These are phyloP conservation scores for Fraxinus platypoda DNA, from an alignment of 305 asterid genomes.

Conservation along the genomic window DNA sequence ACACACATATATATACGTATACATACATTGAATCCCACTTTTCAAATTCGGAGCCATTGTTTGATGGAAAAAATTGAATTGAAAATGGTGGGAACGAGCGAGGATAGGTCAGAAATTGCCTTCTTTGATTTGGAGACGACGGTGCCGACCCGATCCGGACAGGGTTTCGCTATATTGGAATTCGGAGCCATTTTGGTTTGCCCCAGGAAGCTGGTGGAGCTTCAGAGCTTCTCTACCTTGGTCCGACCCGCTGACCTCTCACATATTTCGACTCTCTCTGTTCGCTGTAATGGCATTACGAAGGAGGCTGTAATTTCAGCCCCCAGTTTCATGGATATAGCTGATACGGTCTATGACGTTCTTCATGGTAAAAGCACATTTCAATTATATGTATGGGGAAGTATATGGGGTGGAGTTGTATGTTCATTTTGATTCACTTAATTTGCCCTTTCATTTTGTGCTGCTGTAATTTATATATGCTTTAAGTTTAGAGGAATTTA, in stretches of 20 bases:
- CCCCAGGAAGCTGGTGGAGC: constrained; percentile 90
- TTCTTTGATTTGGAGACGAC: constrained; percentile 95
- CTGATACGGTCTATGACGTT: constrained; percentile 69
- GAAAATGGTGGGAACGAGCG: constrained; percentile 35
- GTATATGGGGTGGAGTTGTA: background rate
- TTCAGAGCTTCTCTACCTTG: constrained; percentile 61
- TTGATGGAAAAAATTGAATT: background rate
- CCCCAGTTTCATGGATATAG: constrained; percentile 65
- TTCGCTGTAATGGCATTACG: constrained; percentile 74
- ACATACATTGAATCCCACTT: background rate
- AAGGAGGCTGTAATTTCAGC: constrained; percentile 63
- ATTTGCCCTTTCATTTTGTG: background rate
- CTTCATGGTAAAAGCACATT: constrained; percentile 59
- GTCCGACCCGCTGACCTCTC: constrained; percentile 68
- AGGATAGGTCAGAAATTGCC: constrained; percentile 73
- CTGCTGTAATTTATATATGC: background rate
- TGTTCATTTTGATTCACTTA: background rate
- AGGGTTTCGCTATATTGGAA: constrained; percentile 67
- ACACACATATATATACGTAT: background rate
- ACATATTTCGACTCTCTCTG: constrained; percentile 67
- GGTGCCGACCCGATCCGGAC: constrained; percentile 69
- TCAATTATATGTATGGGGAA: background rate
- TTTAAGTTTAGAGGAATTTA: background rate
- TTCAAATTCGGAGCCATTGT: background rate
- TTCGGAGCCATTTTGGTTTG: constrained; percentile 91